Percentiles rank a stretch among this genome's conserved stretches.
phyloP scores from a whole-genome alignment of 2,329 filamentous ascomycete genomes.

The Fusarium sp. region DNA sequence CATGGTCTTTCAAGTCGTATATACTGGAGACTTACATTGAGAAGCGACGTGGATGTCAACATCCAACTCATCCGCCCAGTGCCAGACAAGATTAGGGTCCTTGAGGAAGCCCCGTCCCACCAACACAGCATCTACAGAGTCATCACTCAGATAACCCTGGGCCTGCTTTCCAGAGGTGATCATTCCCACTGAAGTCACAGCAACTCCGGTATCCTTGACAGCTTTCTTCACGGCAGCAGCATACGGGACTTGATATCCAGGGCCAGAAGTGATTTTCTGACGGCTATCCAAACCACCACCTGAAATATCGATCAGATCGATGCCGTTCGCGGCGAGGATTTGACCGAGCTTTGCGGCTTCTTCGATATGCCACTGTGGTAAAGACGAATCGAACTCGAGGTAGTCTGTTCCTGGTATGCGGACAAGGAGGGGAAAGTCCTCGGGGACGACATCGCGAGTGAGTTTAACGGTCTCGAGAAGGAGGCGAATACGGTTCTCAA shows the following conservation, averaged over 20 bases:
- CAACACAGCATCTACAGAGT: slow-evolving; percentile 58
- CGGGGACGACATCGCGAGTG: slow-evolving; percentile 31
- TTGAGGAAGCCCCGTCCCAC: slow-evolving; percentile 64
- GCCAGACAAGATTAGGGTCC: slow-evolving; percentile 64
- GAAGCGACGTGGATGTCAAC: slow-evolving; percentile 57
- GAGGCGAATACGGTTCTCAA: slow-evolving; percentile 57
- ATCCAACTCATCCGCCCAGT: slow-evolving; percentile 63
- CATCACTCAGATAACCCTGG: slow-evolving; percentile 56
- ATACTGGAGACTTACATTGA: slow-evolving; percentile 38
- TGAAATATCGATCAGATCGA: slow-evolving; percentile 79
- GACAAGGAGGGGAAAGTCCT: slow-evolving; percentile 68
- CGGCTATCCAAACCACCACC: slow-evolving; percentile 70
- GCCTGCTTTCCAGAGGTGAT: slow-evolving; percentile 57
- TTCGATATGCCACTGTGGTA: slow-evolving; percentile 70
- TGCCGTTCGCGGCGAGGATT: slow-evolving; percentile 69
- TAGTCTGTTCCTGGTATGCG: slow-evolving; percentile 78
- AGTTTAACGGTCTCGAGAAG: slow-evolving; percentile 56
- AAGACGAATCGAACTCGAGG: slow-evolving; percentile 67
- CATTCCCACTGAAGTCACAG: slow-evolving; percentile 57
- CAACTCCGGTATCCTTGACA: slow-evolving; percentile 64
- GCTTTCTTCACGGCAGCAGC: slow-evolving; percentile 73
- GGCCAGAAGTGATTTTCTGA: slow-evolving; percentile 67
- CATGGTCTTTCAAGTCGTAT: background rate
- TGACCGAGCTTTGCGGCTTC: slow-evolving; percentile 71
- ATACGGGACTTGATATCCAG: slow-evolving; percentile 76